Percentiles rank a stretch among this genome's conserved stretches.
Evolutionary conservation across 192 early-diverging fungal genomes (phyloP).

Genomic region (Globomyces pollinis-pini): DNA sequence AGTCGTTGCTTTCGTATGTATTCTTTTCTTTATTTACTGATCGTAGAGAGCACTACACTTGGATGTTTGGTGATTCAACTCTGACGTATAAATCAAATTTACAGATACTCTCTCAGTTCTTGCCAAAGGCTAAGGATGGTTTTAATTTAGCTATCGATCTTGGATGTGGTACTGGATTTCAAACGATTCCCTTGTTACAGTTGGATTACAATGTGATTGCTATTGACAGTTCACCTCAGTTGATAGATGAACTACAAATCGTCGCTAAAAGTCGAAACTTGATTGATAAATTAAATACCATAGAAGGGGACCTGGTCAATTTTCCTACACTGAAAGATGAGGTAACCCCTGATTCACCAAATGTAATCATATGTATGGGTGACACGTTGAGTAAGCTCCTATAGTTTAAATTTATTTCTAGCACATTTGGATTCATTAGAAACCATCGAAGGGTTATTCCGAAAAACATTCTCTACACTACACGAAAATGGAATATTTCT

Average conservation of each 20-base stretch:
- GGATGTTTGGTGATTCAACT: constrained; percentile 26
- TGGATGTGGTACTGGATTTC: constrained; percentile 28
- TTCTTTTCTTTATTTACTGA: too few relatives aligned
- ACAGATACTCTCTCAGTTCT: constrained; percentile 2
- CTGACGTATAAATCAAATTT: constrained; percentile 12
- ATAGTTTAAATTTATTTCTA: too few relatives aligned
- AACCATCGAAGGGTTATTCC: constrained; percentile 17
- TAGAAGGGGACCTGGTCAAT: constrained; percentile 21
- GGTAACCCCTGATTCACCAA: constrained; percentile 8
- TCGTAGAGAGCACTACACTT: constrained; percentile 33
- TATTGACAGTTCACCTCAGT: constrained; percentile 15
- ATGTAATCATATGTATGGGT: constrained; percentile 33
- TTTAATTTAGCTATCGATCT: constrained; percentile 17
- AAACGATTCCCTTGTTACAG: constrained; percentile 19
- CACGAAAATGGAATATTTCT: constrained; percentile 16
- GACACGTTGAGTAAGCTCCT: too few relatives aligned
- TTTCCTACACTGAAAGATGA: constrained; percentile 9
- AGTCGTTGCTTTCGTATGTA: constrained; percentile 11
- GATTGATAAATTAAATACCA: neutral
- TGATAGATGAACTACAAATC: constrained; percentile 19
- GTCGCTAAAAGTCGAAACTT: neutral
- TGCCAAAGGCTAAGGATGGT: constrained; percentile 1
- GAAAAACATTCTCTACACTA: constrained; percentile 10
- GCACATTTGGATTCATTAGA: constrained; percentile 22
- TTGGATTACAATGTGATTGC: constrained; percentile 16